These are phyloP conservation scores for Halocafeteria seosinensis DNA, from an alignment of 108 stramenopile species.

Conservation along the genomic window DNA sequence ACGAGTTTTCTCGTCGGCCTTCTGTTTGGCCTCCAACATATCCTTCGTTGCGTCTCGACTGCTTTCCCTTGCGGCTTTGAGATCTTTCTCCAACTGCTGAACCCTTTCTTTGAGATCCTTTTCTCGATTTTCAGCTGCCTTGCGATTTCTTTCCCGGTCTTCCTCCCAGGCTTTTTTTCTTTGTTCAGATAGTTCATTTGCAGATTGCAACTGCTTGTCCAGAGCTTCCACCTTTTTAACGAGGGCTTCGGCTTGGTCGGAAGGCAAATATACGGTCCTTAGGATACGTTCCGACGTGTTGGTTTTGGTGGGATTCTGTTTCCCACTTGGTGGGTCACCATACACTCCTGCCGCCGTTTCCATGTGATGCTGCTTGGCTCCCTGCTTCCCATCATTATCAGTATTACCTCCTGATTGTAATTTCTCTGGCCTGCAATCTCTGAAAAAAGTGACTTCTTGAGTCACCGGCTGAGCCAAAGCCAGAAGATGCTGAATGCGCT, in stretches of 20 bases:
- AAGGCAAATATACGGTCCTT: conserved; percentile 12
- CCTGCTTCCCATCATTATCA: background rate
- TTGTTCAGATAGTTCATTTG: too few relatives aligned
- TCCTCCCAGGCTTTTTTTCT: too few relatives aligned
- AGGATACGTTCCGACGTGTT: conserved; percentile 4
- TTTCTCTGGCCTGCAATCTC: conserved; percentile 12
- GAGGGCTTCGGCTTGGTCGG: conserved; percentile 8
- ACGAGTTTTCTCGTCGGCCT: background rate
- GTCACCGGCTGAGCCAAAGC: conserved; percentile 11
- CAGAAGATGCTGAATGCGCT: conserved; percentile 9
- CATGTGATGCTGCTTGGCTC: background rate
- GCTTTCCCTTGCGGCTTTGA: background rate
- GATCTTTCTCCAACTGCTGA: background rate
- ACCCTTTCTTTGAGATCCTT: too few relatives aligned
- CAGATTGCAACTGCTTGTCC: conserved; percentile 8
- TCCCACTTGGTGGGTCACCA: background rate
- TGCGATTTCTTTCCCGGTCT: too few relatives aligned
- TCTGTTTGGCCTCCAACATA: background rate
- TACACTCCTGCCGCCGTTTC: background rate
- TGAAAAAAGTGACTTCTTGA: conserved; percentile 16
- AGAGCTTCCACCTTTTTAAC: conserved; percentile 1
- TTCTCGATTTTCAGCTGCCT: too few relatives aligned
- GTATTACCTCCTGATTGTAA: background rate
- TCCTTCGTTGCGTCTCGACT: conserved; percentile 2
- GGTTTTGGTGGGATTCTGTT: background rate